Evolutionary conservation across 139 green algal species (phyloP).

Genomic region (Chlorella sp.): DNA sequence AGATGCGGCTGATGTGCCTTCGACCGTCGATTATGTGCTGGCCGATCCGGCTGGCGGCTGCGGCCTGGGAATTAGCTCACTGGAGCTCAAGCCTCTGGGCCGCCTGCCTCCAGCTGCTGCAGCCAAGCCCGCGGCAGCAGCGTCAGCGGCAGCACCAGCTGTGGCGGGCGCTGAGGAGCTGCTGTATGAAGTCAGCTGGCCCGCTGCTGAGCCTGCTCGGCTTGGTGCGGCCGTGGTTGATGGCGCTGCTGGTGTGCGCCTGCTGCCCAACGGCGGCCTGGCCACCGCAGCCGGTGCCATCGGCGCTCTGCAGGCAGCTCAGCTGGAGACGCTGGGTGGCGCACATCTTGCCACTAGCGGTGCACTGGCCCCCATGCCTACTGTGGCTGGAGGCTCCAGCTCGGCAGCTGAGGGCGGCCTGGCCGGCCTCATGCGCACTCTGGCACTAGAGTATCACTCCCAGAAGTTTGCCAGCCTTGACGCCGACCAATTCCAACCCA

Average conservation of each 20-base stretch:
- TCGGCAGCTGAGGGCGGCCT: not conserved
- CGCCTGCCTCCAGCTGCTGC: not conserved
- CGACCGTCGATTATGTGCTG: slow-evolving; percentile 33
- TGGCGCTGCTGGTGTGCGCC: not conserved
- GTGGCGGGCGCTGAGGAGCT: slow-evolving; percentile 21
- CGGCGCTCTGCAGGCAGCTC: not conserved
- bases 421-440: slow-evolving; percentile 24
- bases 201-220: not conserved
- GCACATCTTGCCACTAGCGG: slow-evolving; percentile 3
- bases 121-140: not conserved
- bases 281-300: slow-evolving; percentile 5
- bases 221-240: too few relatives aligned
- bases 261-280: not conserved
- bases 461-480: slow-evolving; percentile 23
- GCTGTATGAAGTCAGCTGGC: slow-evolving; percentile 43
- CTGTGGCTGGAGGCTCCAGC: not conserved
- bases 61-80: slow-evolving; percentile 13
- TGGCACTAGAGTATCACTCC: slow-evolving; percentile 20
- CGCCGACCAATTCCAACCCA: slow-evolving; percentile 1
- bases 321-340: not conserved
- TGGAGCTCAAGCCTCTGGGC: slow-evolving; percentile 30
- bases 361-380: not conserved
- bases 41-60: not conserved
- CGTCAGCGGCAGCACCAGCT: not conserved
- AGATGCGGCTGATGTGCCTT: not conserved